Conservation (phyloP, 2,329 filamentous ascomycete genomes). For the Nothomitra cinnamomea region DNA sequence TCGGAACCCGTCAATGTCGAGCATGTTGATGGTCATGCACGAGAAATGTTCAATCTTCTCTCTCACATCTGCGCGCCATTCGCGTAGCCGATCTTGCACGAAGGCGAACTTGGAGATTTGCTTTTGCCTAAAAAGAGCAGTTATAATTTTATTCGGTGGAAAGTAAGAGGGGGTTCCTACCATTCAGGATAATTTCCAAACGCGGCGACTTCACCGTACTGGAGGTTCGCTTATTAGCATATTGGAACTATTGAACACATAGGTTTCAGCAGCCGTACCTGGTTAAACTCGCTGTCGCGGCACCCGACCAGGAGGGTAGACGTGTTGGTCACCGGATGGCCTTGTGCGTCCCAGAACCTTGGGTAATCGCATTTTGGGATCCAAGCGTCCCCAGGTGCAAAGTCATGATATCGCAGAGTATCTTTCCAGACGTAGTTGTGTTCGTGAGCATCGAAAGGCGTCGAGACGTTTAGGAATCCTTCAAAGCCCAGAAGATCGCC, state of each 20-base stretch:
- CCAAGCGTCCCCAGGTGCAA: slow-evolving; percentile 34
- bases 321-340: slow-evolving; percentile 31
- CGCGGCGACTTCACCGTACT: slow-evolving; percentile 45
- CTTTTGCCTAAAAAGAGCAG: slow-evolving; percentile 17
- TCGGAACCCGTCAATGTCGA: slow-evolving; percentile 49
- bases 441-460: slow-evolving; percentile 37
- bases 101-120: slow-evolving; percentile 49
- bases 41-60: slow-evolving; percentile 42
- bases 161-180: slow-evolving; percentile 19
- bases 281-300: slow-evolving; percentile 46
- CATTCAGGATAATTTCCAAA: slow-evolving; percentile 47
- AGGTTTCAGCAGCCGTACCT: slow-evolving; percentile 11
- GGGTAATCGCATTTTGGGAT: slow-evolving; percentile 39
- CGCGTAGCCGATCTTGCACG: slow-evolving; percentile 48
- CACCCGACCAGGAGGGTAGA: slow-evolving; percentile 34
- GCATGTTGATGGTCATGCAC: slow-evolving; percentile 41
- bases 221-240: neutral
- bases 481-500: slow-evolving; percentile 46
- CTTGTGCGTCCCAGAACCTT: slow-evolving; percentile 45
- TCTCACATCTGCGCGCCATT: slow-evolving; percentile 41
- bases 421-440: slow-evolving; percentile 41
- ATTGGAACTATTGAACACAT: neutral
- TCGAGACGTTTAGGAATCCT: slow-evolving; percentile 39
- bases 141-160: neutral
- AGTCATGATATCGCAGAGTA: slow-evolving; percentile 38